These are phyloP conservation scores for Evansstolkia leycettana DNA, from an alignment of 495 filamentous ascomycete species.

Conservation along the genomic window DNA sequence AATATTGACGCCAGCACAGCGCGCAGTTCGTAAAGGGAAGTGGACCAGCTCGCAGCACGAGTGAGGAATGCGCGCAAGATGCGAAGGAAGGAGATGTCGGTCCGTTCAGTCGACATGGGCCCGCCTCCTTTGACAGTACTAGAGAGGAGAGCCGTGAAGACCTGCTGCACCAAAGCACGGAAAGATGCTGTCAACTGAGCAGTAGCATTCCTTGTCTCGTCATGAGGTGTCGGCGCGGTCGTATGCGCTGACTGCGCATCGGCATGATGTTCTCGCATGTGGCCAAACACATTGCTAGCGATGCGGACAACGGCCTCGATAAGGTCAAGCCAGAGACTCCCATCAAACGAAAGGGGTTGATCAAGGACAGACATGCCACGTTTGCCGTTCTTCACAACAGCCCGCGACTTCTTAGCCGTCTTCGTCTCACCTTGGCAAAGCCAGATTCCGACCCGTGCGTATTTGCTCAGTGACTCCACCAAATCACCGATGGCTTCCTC, in stretches of 20 bases:
- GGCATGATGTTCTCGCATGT: conserved; percentile 16
- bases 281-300: conserved; percentile 45
- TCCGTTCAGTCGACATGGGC: conserved; percentile 23
- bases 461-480: conserved; percentile 71
- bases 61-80: conserved; percentile 86
- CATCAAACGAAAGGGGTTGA: conserved; percentile 59
- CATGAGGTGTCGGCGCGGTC: neutral
- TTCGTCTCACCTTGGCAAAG: conserved; percentile 85
- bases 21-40: conserved; percentile 77
- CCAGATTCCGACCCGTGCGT: conserved; percentile 85
- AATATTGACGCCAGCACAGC: conserved; percentile 80
- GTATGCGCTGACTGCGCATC: conserved; percentile 6
- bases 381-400: conserved; percentile 23
- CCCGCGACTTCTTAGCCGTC: conserved; percentile 30
- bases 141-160: conserved; percentile 77
- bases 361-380: conserved; percentile 30
- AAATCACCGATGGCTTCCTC: conserved; percentile 45
- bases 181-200: conserved; percentile 47
- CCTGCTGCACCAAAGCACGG: conserved; percentile 72
- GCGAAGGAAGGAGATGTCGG: conserved; percentile 70
- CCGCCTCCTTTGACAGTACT: conserved; percentile 38
- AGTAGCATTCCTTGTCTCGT: conserved; percentile 9
- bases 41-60: conserved; percentile 66
- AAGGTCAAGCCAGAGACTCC: conserved; percentile 81
- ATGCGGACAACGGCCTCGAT: conserved; percentile 76